Conservation (phyloP, 345 rosid genomes). For the Eucalyptus urophylla region DNA sequence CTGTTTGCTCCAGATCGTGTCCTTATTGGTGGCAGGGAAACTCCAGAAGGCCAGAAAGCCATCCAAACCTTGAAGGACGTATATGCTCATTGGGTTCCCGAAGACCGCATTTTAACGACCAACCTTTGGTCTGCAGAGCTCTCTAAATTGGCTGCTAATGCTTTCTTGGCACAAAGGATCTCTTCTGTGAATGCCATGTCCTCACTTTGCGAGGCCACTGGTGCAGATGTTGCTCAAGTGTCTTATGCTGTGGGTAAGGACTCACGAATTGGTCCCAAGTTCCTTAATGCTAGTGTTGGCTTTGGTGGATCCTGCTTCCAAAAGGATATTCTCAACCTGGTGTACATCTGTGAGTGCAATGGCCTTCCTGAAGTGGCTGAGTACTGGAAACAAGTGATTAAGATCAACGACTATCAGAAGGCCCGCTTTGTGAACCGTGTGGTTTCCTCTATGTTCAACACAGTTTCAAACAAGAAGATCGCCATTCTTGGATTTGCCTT, state of each 20-base stretch:
- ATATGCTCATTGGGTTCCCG: slow-evolving; percentile 85
- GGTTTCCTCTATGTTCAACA: slow-evolving; percentile 88
- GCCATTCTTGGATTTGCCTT: slow-evolving; percentile 80
- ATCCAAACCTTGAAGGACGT: slow-evolving; percentile 64
- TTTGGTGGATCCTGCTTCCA: slow-evolving; percentile 95
- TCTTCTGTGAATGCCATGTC: slow-evolving; percentile 96
- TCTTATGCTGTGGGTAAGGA: slow-evolving; percentile 76
- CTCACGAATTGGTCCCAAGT: slow-evolving; percentile 80
- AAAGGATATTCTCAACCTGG: slow-evolving; percentile 80
- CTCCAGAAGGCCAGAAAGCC: slow-evolving; percentile 80
- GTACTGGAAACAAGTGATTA: slow-evolving; percentile 96
- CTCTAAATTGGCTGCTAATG: slow-evolving; percentile 92
- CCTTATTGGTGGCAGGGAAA: slow-evolving; percentile 91
- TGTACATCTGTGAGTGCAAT: slow-evolving; percentile 92
- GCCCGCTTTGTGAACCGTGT: slow-evolving; percentile 78
- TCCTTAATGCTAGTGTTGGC: slow-evolving; percentile 86
- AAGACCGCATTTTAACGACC: slow-evolving; percentile 66
- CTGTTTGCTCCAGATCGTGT: slow-evolving; percentile 75
- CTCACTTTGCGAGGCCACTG: slow-evolving; percentile 88
- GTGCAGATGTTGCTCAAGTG: slow-evolving; percentile 76
- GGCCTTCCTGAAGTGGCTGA: slow-evolving; percentile 94
- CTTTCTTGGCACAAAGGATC: slow-evolving; percentile 88
- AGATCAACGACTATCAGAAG: slow-evolving; percentile 90
- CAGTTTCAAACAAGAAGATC: slow-evolving; percentile 71
- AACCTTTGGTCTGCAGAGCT: slow-evolving; percentile 98